phyloP scores from a whole-genome alignment of 768 basidiomycete species.

The Rhodotorula taiwanensis region DNA sequence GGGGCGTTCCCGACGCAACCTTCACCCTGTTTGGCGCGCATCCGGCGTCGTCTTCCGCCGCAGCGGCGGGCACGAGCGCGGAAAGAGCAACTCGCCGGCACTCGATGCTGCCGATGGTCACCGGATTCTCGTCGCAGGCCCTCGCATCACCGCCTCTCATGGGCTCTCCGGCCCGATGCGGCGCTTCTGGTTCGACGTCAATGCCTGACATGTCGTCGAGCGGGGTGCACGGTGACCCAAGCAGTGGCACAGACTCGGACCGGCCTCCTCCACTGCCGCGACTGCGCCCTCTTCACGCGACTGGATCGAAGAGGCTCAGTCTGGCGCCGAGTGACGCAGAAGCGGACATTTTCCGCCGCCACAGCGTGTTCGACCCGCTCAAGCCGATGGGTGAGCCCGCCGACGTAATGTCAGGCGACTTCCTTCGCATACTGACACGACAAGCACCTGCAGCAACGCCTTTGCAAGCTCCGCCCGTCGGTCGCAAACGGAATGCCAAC shows the following conservation, averaged over 20 bases:
- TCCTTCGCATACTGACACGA: too few relatives aligned
- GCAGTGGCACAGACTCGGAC: not conserved
- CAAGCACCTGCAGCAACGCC: slow-evolving; percentile 3
- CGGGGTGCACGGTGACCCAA: not conserved
- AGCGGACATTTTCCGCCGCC: not conserved
- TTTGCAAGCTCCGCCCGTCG: not conserved
- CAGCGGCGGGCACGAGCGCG: not conserved
- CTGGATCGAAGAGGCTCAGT: not conserved
- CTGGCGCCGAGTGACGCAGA: not conserved
- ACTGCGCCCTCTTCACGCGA: slow-evolving; percentile 8
- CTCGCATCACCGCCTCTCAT: not conserved
- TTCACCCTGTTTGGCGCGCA: slow-evolving; percentile 21
- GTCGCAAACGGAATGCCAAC: slow-evolving; percentile 37
- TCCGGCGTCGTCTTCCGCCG: not conserved
- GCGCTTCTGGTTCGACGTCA: slow-evolving; percentile 3
- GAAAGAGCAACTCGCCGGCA: slow-evolving; percentile 5
- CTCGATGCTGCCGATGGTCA: slow-evolving; percentile 31
- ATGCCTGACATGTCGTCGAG: slow-evolving; percentile 21
- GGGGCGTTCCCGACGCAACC: not conserved
- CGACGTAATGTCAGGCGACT: not conserved
- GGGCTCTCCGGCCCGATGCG: not conserved
- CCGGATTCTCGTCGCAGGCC: slow-evolving; percentile 11
- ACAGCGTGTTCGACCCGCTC: not conserved
- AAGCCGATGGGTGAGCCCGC: slow-evolving; percentile 5
- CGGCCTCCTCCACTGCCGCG: slow-evolving; percentile 15